A percentile compares a stretch with the other conserved stretches of the same genome.
These are phyloP conservation scores for Agaricus sinodeliciosus DNA, from an alignment of 768 basidiomycete genomes.

Conservation along the genomic window DNA sequence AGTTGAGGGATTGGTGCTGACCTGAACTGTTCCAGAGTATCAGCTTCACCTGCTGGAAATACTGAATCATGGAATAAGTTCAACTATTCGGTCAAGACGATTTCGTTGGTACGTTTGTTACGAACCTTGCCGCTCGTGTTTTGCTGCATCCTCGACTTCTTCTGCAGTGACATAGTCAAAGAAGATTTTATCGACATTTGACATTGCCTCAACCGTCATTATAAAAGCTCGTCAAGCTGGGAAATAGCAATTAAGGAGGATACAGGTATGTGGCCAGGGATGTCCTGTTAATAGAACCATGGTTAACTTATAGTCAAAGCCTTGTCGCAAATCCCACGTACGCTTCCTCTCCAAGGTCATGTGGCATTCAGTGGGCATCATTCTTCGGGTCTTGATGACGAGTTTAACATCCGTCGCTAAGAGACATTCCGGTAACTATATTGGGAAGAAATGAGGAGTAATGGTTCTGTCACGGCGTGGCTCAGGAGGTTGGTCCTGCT, in stretches of 20 bases:
- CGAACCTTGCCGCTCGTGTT: constrained; percentile 35
- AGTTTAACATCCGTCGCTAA: background rate
- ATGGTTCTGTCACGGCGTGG: too few relatives aligned
- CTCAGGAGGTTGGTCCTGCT: too few relatives aligned
- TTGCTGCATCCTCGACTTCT: constrained; percentile 35
- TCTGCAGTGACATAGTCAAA: constrained; percentile 37
- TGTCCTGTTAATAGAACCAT: background rate
- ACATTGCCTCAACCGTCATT: background rate
- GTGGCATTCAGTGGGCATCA: background rate
- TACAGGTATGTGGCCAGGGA: background rate
- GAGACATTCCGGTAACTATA: too few relatives aligned
- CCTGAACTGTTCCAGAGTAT: constrained; percentile 47
- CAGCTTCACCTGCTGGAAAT: constrained; percentile 60
- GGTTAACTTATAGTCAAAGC: too few relatives aligned
- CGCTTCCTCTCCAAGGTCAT: background rate
- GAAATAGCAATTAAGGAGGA: background rate
- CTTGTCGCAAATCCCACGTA: background rate
- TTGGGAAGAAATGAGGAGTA: too few relatives aligned
- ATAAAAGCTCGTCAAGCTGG: background rate
- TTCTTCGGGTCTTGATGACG: background rate
- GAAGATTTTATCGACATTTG: constrained; percentile 15
- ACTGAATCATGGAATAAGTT: constrained; percentile 25
- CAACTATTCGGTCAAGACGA: too few relatives aligned
- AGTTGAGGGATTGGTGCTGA: constrained; percentile 17
- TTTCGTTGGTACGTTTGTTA: background rate